phyloP scores from a whole-genome alignment of 2,329 filamentous ascomycete species.

The Xylariaceae sp. region DNA sequence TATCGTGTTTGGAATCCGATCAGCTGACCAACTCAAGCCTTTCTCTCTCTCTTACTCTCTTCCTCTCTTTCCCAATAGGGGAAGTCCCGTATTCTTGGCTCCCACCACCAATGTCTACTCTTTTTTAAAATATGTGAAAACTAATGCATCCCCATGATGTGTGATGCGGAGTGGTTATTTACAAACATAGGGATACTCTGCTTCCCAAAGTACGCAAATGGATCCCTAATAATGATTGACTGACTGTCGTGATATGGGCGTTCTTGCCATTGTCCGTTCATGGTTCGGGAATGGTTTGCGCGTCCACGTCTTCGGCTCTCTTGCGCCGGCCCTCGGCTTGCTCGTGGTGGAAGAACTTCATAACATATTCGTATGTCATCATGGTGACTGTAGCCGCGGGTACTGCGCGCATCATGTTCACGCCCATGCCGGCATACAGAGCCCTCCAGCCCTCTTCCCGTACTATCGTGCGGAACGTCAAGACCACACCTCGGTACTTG shows the following conservation, averaged over 20 bases:
- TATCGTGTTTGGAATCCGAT: slow-evolving; percentile 13
- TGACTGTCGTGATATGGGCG: neutral
- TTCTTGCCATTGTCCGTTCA: neutral
- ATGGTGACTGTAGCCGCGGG: slow-evolving; percentile 96
- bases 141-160: neutral
- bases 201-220: neutral
- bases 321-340: slow-evolving; percentile 38
- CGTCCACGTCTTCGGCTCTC: slow-evolving; percentile 16
- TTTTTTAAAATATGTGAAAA: slow-evolving; percentile 1
- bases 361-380: slow-evolving; percentile 85
- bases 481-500: slow-evolving; percentile 72
- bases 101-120: slow-evolving; percentile 5
- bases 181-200: slow-evolving; percentile 7
- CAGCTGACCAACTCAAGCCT: slow-evolving; percentile 6
- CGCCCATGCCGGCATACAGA: slow-evolving; percentile 95
- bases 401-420: slow-evolving; percentile 93
- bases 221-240: slow-evolving; percentile 4
- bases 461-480: slow-evolving; percentile 79
- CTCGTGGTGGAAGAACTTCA: slow-evolving; percentile 46
- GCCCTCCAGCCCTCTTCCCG: slow-evolving; percentile 91
- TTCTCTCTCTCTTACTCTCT: neutral
- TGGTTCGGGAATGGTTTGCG: slow-evolving; percentile 25
- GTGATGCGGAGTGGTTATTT: slow-evolving; percentile 8
- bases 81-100: slow-evolving; percentile 5
- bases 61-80: too few species aligned